Evolutionary conservation across 2,329 filamentous ascomycete genomes (phyloP).

Genomic region (Fusarium humuli): DNA sequence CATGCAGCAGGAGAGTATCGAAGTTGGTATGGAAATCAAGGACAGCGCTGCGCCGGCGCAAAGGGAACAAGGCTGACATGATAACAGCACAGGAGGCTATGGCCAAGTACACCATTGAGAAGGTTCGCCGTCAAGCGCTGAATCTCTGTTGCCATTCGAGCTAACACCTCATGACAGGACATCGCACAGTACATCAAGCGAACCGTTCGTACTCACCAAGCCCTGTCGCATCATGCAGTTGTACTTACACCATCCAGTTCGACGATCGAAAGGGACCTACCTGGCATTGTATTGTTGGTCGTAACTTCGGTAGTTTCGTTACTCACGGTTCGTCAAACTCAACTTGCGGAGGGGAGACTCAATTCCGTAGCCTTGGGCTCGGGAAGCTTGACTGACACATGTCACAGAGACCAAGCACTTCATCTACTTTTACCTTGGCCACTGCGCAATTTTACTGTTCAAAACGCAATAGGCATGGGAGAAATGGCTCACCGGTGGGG

Average conservation of each 20-base stretch:
- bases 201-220: conserved; percentile 67
- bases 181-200: conserved; percentile 97
- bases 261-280: conserved; percentile 97
- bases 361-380: conserved; percentile 5
- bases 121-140: conserved; percentile 55
- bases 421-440: conserved; percentile 99
- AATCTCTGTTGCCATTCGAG: background rate
- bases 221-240: conserved; percentile 20
- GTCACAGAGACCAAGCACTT: conserved; percentile 97
- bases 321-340: conserved; percentile 80
- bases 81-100: conserved; percentile 70
- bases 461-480: conserved; percentile 84
- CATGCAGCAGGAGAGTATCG: conserved; percentile 95
- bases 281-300: conserved; percentile 98
- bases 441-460: conserved; percentile 98
- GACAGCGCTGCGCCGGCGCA: conserved; percentile 6
- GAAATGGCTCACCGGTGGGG: conserved; percentile 44
- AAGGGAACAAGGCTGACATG: conserved; percentile 43
- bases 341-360: background rate
- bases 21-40: conserved; percentile 78
- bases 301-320: conserved; percentile 99
- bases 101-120: conserved; percentile 72
- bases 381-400: conserved; percentile 24
- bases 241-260: conserved; percentile 69
- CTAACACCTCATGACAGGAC: conserved; percentile 68